A percentile compares a stretch with the other conserved stretches of the same genome.
These are phyloP conservation scores for Trichoderma asperelloides DNA, from an alignment of 495 filamentous ascomycete genomes.

Conservation along the genomic window DNA sequence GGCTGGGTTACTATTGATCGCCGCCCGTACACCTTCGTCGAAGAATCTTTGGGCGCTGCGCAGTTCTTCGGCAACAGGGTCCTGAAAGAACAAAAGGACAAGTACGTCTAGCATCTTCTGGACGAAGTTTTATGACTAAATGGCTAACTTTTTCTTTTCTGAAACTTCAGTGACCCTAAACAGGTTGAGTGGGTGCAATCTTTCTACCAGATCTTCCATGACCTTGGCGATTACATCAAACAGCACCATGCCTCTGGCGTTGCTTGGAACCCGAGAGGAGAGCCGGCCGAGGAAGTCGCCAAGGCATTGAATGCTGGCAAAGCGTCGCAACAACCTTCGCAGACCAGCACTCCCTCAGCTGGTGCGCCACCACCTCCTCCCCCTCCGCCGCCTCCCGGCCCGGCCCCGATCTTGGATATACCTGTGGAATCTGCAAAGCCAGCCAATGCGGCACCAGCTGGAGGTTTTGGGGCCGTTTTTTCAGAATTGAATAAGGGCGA, in stretches of 20 bases:
- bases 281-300: conserved; percentile 61
- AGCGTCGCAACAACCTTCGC: conserved; percentile 17
- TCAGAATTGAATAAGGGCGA: conserved; percentile 82
- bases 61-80: conserved; percentile 91
- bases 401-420: conserved; percentile 43
- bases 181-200: conserved; percentile 81
- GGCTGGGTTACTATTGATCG: conserved; percentile 74
- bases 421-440: conserved; percentile 28
- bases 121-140: not conserved
- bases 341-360: conserved; percentile 24
- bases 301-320: conserved; percentile 33
- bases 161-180: conserved; percentile 50
- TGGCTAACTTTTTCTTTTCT: not conserved
- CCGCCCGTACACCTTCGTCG: conserved; percentile 74
- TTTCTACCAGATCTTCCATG: conserved; percentile 79
- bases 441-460: conserved; percentile 18
- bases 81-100: conserved; percentile 80
- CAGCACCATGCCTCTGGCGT: conserved; percentile 69
- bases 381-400: conserved; percentile 65
- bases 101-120: conserved; percentile 37
- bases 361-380: conserved; percentile 52
- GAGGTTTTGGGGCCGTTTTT: conserved; percentile 77
- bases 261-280: conserved; percentile 80
- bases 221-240: conserved; percentile 71
- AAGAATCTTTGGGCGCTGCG: conserved; percentile 66